These are phyloP conservation scores for Chimonanthus salicifolius DNA, from an alignment of 164 flowering plant species.

Conservation along the genomic window DNA sequence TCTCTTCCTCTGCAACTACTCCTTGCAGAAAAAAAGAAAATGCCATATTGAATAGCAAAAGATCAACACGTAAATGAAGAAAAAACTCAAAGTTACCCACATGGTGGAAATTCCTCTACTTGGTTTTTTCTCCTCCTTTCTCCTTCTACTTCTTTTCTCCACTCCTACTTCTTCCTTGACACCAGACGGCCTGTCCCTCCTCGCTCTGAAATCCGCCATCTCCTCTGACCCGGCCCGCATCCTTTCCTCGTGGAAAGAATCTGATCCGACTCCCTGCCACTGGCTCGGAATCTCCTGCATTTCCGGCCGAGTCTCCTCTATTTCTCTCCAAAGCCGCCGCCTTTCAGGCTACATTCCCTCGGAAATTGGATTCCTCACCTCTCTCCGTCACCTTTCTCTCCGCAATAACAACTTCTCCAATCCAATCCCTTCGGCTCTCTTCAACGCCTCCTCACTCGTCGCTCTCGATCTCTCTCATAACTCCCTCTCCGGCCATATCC, in stretches of 20 bases:
- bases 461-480: constrained; percentile 72
- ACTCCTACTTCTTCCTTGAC: constrained; percentile 33
- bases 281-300: constrained; percentile 73
- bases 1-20: constrained; percentile 10
- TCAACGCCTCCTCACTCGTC: constrained; percentile 44
- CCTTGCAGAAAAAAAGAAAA: constrained; percentile 3
- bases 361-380: constrained; percentile 59
- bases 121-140: neutral
- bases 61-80: neutral
- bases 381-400: constrained; percentile 47
- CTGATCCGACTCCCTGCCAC: constrained; percentile 58
- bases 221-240: constrained; percentile 50
- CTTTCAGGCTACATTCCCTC: constrained; percentile 88
- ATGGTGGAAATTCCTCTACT: neutral
- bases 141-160: constrained; percentile 10
- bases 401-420: constrained; percentile 54
- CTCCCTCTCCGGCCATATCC: constrained; percentile 57
- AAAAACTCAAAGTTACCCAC: neutral
- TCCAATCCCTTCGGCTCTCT: constrained; percentile 49
- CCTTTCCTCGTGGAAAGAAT: constrained; percentile 56
- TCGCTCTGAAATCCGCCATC: constrained; percentile 83
- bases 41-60: neutral
- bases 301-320: constrained; percentile 38
- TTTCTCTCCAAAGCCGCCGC: constrained; percentile 42
- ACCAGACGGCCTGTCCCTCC: constrained; percentile 84